Percentiles rank a stretch among this genome's conserved stretches.
Evolutionary conservation across 805 yeast genomes (phyloP).

Genomic region (Candida broadrunensis): DNA sequence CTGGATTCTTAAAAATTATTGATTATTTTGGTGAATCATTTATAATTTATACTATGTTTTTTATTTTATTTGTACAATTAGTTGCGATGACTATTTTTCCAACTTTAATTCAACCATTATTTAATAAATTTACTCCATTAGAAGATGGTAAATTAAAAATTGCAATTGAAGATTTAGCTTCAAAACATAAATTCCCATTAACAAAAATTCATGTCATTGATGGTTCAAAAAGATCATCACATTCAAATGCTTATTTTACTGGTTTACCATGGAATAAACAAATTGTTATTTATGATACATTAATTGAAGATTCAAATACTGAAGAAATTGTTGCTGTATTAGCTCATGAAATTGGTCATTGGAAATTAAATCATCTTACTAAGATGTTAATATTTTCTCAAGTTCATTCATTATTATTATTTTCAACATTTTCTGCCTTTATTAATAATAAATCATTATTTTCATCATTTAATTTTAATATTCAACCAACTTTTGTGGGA

Average conservation of each 20-base stretch:
- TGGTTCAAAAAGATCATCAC: conserved; percentile 95
- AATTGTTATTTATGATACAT: conserved; percentile 89
- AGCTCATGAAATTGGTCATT: conserved; percentile 99
- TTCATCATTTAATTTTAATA: conserved; percentile 71
- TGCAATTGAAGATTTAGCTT: conserved; percentile 78
- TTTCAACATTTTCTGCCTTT: conserved; percentile 75
- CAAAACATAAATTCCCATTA: conserved; percentile 77
- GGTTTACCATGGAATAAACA: conserved; percentile 98
- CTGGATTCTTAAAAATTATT: conserved; percentile 76
- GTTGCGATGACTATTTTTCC: conserved; percentile 76
- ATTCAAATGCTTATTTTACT: conserved; percentile 93
- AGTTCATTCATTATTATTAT: conserved; percentile 58
- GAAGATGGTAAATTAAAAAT: conserved; percentile 85
- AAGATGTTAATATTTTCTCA: conserved; percentile 67
- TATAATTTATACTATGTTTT: conserved; percentile 73
- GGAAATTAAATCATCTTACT: conserved; percentile 89
- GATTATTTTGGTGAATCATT: conserved; percentile 77
- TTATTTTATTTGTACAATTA: conserved; percentile 69
- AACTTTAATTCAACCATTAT: conserved; percentile 84
- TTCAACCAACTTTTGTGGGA: conserved; percentile 77
- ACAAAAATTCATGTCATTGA: conserved; percentile 84
- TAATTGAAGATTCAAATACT: conserved; percentile 73
- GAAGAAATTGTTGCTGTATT: conserved; percentile 88
- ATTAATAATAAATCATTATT: conserved; percentile 77
- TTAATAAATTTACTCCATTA: conserved; percentile 87